Base-by-base conservation (phyloP, 768 basidiomycete species). In the Leccinum broughii region DNA sequence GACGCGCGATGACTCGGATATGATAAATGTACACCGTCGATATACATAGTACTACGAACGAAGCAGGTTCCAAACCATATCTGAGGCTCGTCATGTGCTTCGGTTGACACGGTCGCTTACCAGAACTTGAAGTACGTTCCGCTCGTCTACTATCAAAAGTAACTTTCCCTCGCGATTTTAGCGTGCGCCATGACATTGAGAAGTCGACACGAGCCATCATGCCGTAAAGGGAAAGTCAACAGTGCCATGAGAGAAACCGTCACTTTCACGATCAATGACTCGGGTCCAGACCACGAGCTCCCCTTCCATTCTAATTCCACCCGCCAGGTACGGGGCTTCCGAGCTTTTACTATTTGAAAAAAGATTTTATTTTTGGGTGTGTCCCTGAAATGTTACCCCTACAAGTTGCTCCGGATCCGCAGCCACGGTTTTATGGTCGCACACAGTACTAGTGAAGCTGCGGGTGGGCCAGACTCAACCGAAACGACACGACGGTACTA, bases 11-110 rank as follows among this genome's bases (percentile, higher is more conserved):
- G 8, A 8, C 32, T 9, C 54, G 39, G 15, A 39, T 7, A 39
- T 59, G 7, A 20, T 48, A 39, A 63, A 66, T 53, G 54, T 37
- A 14, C 68, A 73, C 26, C 63, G 62, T 66, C 69, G 66, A n/a
- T 65, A 28, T 28, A 28, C 28, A 28, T 28, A 28, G 63, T 54
- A 48, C 64, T 54, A 48, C 65, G 2, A 66, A 62, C 51, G 65
- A 68, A n/a, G 56, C 56, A 7, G 22, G 60, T 49, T 4, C 62
- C 39, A 64, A 60, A 56, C 39, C 56, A 8, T 49, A 41, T 20
- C 54, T 28, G 1, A 28, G 8, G 28, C 28, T 28, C 28, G 9
- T 7, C 39, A 41, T 41, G 39, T n/a, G 39, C 17, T 10, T 4
- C 17, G 17, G 4, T 41, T 17, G 4, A 41, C 9, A 41, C 9